Evolutionary conservation across 202 grass and related monocot genomes (phyloP), one percentile per base, ranked within the genome.

Genomic region (Setaria italica): DNA sequence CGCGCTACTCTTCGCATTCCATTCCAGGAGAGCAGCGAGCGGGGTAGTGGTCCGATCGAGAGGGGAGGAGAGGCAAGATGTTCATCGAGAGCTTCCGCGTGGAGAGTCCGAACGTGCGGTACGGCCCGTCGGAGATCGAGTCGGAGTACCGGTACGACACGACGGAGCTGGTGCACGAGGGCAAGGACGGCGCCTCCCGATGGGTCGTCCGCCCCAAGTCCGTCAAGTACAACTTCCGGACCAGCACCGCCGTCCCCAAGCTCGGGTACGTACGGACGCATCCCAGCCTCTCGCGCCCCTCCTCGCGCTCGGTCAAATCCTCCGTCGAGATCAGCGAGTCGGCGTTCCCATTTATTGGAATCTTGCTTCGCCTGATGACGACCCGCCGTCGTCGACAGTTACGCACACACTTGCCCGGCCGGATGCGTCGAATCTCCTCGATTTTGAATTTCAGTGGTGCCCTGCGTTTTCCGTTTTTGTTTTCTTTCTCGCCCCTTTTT

Each of bases 41-140:
- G 49, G 30, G 33, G 70, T 34, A 55, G 73, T 10, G 30, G 73
- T 42, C 35, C 35, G 56, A 14, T 16, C 56, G 74, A 21, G 37
- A 32, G 32, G 14, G 34, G 35, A 57, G 39, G 15, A 9, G 9
- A 21, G 68, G 17, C 68, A 82, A 77, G 80, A 95, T 99, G 96
- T 99, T 99, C 77, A 92, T 99, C 73, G 91, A 99, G 88, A 99
- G 88, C 74, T 99, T 99, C 85, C 92, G 92, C 76, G 93, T 99
- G 58, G 96, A 99, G 78, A 99, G 96, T 88, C 91, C 96, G 21
- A 48, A 94, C 82, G 93, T 99, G 17, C 76, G 83, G 86, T 95
- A 99, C 35, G 93, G 89, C 60, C 88, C 91, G 45, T 82, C 73
- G 48, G 87, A 91, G 89, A 95, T 99, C 90, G 90, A 99, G 74